These are phyloP conservation scores for Crithidia mellificae DNA, from an alignment of 208 protist genomes.

Conservation along the genomic window DNA sequence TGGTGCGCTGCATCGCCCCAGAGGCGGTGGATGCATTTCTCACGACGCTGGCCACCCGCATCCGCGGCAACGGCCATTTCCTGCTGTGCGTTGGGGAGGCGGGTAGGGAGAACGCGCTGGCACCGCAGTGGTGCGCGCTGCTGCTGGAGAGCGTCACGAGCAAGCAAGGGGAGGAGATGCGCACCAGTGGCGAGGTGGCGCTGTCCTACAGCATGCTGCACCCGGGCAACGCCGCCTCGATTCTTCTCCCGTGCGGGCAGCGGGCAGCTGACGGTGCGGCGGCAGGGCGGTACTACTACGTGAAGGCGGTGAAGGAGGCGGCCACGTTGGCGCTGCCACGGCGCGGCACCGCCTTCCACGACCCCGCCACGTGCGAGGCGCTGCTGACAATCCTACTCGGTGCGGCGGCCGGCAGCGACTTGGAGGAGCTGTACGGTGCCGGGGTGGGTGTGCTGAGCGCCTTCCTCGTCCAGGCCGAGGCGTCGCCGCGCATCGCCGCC, in stretches of 20 bases:
- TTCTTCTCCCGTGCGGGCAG: constrained; percentile 30
- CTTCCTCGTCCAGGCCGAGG: constrained; percentile 18
- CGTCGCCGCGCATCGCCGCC: constrained; percentile 19
- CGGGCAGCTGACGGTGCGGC: constrained; percentile 23
- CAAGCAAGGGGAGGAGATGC: constrained; percentile 34
- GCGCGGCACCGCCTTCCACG: constrained; percentile 33
- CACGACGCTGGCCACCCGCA: constrained; percentile 5
- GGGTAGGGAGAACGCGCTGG: constrained; percentile 29
- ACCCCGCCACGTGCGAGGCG: constrained; percentile 28
- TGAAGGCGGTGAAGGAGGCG: constrained; percentile 46
- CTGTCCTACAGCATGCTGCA: constrained; percentile 48
- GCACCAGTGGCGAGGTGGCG: constrained; percentile 35
- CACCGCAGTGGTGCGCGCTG: constrained; percentile 24
- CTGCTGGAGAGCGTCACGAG: constrained; percentile 43
- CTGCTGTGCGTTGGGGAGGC: constrained; percentile 44
- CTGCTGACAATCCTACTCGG: constrained; percentile 39
- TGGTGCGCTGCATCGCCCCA: constrained; percentile 24
- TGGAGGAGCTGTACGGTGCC: constrained; percentile 37
- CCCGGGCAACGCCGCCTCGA: constrained; percentile 31
- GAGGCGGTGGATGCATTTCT: constrained; percentile 23
- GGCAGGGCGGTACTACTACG: constrained; percentile 41
- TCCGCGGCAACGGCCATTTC: constrained; percentile 8
- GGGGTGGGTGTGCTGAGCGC: constrained; percentile 38
- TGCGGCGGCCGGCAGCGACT: constrained; percentile 19
- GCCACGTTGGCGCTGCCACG: constrained; percentile 26